phyloP scores from a whole-genome alignment of 1,284 basidiomycete species.

The Peniophora sp. region DNA sequence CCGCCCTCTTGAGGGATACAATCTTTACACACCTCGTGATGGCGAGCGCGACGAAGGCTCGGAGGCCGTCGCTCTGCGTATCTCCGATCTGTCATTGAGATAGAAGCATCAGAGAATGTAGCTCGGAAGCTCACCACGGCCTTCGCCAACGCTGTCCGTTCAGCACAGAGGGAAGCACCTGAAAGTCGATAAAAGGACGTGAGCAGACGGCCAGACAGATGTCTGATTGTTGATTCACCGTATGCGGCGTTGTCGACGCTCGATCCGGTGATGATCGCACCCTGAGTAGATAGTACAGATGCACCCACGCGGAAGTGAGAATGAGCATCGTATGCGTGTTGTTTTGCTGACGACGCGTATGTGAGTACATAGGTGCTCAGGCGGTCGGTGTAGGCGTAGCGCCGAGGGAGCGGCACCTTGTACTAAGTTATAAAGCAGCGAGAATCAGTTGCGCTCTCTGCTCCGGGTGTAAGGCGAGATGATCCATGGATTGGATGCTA shows the following conservation, averaged over 20 bases:
- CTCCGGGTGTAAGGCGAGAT: too few relatives aligned
- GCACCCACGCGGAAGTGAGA: slow-evolving; percentile 90
- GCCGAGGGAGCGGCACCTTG: too few relatives aligned
- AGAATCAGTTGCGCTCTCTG: too few relatives aligned
- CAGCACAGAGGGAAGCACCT: slow-evolving; percentile 82
- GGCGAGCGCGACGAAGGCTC: slow-evolving; percentile 63
- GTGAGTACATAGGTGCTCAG: too few relatives aligned
- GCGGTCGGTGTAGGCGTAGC: too few relatives aligned
- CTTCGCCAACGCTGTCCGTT: slow-evolving; percentile 83
- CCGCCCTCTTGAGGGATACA: background rate
- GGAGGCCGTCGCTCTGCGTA: slow-evolving; percentile 68
- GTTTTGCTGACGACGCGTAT: slow-evolving; percentile 32
- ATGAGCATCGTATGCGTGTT: slow-evolving; percentile 62
- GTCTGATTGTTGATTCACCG: slow-evolving; percentile 35
- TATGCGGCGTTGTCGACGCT: slow-evolving; percentile 92
- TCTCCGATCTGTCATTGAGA: background rate
- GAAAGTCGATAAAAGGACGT: background rate
- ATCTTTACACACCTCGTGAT: slow-evolving; percentile 51
- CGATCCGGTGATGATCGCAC: slow-evolving; percentile 70
- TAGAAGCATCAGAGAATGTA: too few relatives aligned
- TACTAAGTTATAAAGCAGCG: too few relatives aligned
- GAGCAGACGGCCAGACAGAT: background rate
- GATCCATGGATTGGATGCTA: too few relatives aligned
- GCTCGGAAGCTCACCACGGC: slow-evolving; percentile 54
- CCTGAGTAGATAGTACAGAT: slow-evolving; percentile 63